These are phyloP conservation scores for Oryza coarctata DNA, from an alignment of 176 grass and related monocot genomes.

Conservation along the genomic window DNA sequence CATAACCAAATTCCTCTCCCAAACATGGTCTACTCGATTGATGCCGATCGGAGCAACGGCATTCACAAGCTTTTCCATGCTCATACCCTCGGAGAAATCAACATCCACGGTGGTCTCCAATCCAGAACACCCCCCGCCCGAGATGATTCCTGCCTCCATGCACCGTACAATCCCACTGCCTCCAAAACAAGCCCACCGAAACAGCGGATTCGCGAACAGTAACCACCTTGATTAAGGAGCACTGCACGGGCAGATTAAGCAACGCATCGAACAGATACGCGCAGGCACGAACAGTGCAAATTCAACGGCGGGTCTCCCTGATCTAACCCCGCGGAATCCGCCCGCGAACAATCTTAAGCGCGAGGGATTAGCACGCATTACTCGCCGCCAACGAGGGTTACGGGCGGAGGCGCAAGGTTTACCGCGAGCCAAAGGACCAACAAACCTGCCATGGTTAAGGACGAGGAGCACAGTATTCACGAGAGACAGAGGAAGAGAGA, in stretches of 20 bases:
- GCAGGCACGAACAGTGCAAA: slow-evolving; percentile 30
- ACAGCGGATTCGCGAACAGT: slow-evolving; percentile 37
- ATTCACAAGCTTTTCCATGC: slow-evolving; percentile 25
- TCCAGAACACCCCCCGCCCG: background rate
- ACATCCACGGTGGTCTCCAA: slow-evolving; percentile 16
- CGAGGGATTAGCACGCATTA: slow-evolving; percentile 37
- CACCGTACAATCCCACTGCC: background rate
- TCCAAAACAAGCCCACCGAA: background rate
- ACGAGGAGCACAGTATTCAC: slow-evolving; percentile 7
- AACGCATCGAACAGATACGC: background rate
- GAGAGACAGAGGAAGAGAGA: background rate
- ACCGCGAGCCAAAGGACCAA: background rate
- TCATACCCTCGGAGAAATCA: background rate
- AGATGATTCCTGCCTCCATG: slow-evolving; percentile 30
- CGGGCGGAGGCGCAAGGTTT: background rate
- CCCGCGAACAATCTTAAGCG: slow-evolving; percentile 18
- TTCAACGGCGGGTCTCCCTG: slow-evolving; percentile 36
- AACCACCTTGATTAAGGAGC: slow-evolving; percentile 30
- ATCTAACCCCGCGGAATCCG: slow-evolving; percentile 43
- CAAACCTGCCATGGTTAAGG: slow-evolving; percentile 18
- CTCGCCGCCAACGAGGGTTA: background rate
- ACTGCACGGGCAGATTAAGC: slow-evolving; percentile 23
- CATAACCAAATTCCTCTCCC: slow-evolving; percentile 27
- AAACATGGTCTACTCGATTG: slow-evolving; percentile 9
- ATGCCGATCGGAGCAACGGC: background rate